Evolutionary conservation across 306 rosid genomes (phyloP).

Genomic region (Vicia villosa): DNA sequence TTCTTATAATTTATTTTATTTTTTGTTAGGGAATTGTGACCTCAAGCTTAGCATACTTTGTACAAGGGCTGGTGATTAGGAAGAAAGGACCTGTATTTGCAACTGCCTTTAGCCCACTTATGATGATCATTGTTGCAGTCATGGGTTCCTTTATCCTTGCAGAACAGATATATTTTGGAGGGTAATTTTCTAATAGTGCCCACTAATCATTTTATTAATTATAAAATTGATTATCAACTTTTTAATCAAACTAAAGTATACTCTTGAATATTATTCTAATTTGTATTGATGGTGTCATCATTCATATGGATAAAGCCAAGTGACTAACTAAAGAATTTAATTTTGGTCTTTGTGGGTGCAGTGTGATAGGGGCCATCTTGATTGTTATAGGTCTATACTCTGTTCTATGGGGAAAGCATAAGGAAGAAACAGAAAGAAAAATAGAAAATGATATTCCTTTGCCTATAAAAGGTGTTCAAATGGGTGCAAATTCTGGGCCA

Average conservation of each 20-base stretch:
- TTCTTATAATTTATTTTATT: neutral
- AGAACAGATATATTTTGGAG: slow-evolving; percentile 82
- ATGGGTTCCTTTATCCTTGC: slow-evolving; percentile 87
- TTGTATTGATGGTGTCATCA: neutral
- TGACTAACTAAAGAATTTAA: slow-evolving; percentile 6
- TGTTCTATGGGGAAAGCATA: slow-evolving; percentile 94
- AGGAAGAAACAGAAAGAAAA: slow-evolving; percentile 49
- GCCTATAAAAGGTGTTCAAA: slow-evolving; percentile 52
- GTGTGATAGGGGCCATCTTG: slow-evolving; percentile 64
- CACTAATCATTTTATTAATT: neutral
- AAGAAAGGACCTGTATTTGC: slow-evolving; percentile 93
- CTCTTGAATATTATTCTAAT: neutral
- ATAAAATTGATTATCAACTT: neutral
- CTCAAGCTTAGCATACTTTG: slow-evolving; percentile 85
- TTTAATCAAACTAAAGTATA: neutral
- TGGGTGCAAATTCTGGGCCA: slow-evolving; percentile 24
- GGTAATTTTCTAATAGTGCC: slow-evolving; percentile 47
- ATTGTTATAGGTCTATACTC: slow-evolving; percentile 77
- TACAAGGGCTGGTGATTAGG: slow-evolving; percentile 93
- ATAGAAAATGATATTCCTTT: slow-evolving; percentile 55
- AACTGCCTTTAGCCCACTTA: slow-evolving; percentile 95
- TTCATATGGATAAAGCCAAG: neutral
- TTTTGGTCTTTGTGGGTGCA: slow-evolving; percentile 40
- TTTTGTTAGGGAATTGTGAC: slow-evolving; percentile 76
- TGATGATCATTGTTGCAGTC: slow-evolving; percentile 91